Conservation (phyloP, 768 basidiomycete genomes). For the Lactarius tabidus region DNA sequence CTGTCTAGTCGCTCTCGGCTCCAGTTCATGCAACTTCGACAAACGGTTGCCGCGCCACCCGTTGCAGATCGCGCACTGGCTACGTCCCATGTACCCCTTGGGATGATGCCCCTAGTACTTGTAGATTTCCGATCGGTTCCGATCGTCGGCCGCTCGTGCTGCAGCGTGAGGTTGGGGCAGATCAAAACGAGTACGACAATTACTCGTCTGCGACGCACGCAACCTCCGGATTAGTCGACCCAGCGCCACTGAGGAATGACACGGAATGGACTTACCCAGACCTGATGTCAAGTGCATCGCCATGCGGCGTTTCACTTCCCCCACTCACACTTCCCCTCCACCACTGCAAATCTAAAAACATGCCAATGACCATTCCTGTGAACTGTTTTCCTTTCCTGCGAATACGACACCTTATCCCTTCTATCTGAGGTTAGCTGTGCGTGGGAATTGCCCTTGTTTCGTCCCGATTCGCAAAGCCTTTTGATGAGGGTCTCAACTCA, state of each 20-base stretch:
- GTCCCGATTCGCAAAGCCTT: not conserved
- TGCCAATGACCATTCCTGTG: not conserved
- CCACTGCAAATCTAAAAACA: not conserved
- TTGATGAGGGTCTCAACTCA: not conserved
- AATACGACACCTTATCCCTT: not conserved
- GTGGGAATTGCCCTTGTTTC: not conserved
- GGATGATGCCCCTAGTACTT: too few species aligned
- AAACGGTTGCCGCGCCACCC: not conserved
- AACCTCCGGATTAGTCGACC: constrained; percentile 5
- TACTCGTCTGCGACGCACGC: constrained; percentile 10
- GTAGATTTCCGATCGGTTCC: constrained; percentile 12
- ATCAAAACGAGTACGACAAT: constrained; percentile 15
- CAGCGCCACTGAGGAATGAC: constrained; percentile 12
- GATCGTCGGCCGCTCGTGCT: constrained; percentile 18
- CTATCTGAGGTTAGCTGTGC: not conserved
- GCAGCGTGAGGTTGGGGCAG: not conserved
- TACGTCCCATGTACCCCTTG: not conserved
- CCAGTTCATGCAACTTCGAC: not conserved
- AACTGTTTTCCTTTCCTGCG: not conserved
- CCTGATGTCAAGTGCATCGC: not conserved
- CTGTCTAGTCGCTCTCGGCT: not conserved
- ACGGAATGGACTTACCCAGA: constrained; percentile 11
- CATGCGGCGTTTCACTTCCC: not conserved
- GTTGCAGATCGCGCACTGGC: not conserved
- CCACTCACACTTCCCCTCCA: not conserved